Evolutionary conservation across 1,139 yeast species (phyloP).

Genomic region (Pichia sp.): DNA sequence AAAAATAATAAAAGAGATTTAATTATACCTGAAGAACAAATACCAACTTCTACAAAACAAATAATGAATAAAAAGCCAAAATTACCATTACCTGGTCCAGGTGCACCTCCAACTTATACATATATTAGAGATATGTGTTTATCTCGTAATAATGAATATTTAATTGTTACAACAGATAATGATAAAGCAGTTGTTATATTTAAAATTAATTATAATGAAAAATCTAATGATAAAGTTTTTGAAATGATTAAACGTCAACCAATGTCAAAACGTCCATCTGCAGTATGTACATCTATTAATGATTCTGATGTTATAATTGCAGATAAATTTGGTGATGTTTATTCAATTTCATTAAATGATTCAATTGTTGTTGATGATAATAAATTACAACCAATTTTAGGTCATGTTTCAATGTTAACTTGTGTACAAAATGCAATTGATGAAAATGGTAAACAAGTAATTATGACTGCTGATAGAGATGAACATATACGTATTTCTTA

Average conservation of each 20-base stretch:
- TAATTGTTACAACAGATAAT: constrained; percentile 72
- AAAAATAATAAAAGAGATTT: constrained; percentile 23
- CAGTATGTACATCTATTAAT: constrained; percentile 56
- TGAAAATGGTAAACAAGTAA: constrained; percentile 40
- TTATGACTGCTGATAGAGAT: constrained; percentile 87
- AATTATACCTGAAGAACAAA: constrained; percentile 15
- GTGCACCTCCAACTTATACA: constrained; percentile 60
- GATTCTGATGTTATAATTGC: constrained; percentile 59
- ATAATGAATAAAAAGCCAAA: constrained; percentile 40
- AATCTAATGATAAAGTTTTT: constrained; percentile 35
- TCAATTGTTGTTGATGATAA: constrained; percentile 35
- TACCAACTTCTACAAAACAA: constrained; percentile 25
- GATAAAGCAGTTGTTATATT: constrained; percentile 77
- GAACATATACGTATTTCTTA: constrained; percentile 90
- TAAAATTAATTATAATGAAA: constrained; percentile 27
- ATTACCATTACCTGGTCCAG: constrained; percentile 58
- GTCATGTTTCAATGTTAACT: constrained; percentile 95
- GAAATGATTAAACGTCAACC: constrained; percentile 61
- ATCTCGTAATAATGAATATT: constrained; percentile 45
- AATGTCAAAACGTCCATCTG: constrained; percentile 86
- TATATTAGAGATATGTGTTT: constrained; percentile 58
- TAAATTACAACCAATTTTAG: constrained; percentile 60
- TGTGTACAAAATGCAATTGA: constrained; percentile 46
- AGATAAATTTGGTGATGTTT: constrained; percentile 98
- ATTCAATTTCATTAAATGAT: constrained; percentile 41